Base-by-base conservation (phyloP, 148 eudicot species). In the Silene latifolia region DNA sequence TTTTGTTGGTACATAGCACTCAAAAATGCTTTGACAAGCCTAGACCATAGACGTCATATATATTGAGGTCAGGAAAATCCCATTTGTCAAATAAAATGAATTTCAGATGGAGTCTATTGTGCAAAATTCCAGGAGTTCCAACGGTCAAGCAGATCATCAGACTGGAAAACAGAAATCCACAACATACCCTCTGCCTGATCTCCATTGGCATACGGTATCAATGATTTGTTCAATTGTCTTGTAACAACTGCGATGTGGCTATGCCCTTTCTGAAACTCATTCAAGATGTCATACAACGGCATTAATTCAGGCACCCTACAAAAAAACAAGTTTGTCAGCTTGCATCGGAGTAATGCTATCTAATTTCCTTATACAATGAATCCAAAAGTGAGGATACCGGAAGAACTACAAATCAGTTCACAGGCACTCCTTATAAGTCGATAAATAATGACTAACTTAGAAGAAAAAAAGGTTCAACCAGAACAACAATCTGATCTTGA, bases 201-300 rank as follows among this genome's bases (percentile, higher is more conserved):
- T 77, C 77, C 83, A 70, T 69, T 74, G 61, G 71, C 81, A 78
- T 76, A 65, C 44, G 71, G 78, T 66, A 73, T 76, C 75, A 21
- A 81, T 10, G 65, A 67, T 78, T 88, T 87, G 67, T 75, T 72
- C 66, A 72, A 73, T 19, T 88, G 90, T 78, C 92, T 85, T 69
- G 89, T 83, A 44, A 93, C 98, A 71, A 91, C 93, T 68, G 98
- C 98, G 87, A 93, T 93, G 85, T 93, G 98, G 82, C 98, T 93
- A 78, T 88, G 98, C 69, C 98, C 97, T 79, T 93, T 93, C 82
- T 93, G 98, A 75, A 93, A 93, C 85, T 93, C 97, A 77, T 93
- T 93, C 74, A 93, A 80, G 64, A 93, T 93, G 85, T 93, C 98
- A 88, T 93, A 93, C 65, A 93, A 72, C 44, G 98, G 97, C 87